Evolutionary conservation across 2,329 filamentous ascomycete genomes (phyloP).

Genomic region (Scedosporium minutisporum): DNA sequence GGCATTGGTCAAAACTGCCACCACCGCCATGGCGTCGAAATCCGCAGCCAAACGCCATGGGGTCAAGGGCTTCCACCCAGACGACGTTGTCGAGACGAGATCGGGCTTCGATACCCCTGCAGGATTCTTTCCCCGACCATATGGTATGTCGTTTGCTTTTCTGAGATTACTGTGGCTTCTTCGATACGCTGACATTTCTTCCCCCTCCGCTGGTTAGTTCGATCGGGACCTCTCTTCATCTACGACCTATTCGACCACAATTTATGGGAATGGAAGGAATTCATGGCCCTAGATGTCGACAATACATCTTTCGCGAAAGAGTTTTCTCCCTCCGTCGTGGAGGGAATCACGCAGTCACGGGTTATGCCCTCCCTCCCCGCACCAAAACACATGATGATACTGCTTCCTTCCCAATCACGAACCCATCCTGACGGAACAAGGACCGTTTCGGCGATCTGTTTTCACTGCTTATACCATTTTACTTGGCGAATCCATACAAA

Average conservation of each 20-base stretch:
- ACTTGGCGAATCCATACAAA: neutral
- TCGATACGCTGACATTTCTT: neutral
- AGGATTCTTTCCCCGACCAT: conserved; percentile 9
- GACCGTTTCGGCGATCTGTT: conserved; percentile 2
- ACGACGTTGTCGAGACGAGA: conserved; percentile 2
- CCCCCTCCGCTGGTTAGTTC: neutral
- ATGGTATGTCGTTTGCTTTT: conserved; percentile 6
- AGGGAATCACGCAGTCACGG: conserved; percentile 6
- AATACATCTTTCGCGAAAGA: neutral
- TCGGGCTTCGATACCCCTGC: conserved; percentile 5
- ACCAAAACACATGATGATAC: conserved; percentile 8
- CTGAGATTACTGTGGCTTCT: neutral
- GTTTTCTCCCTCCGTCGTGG: neutral
- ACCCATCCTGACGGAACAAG: conserved; percentile 1
- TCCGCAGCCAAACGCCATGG: neutral
- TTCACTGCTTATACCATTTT: conserved; percentile 5
- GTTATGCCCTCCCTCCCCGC: conserved; percentile 6
- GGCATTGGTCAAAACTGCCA: neutral
- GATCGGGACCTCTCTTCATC: conserved; percentile 11
- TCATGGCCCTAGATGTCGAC: neutral
- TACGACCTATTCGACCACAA: conserved; percentile 13
- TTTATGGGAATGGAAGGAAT: conserved; percentile 11
- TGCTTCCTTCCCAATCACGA: conserved; percentile 6
- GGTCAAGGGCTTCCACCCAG: neutral
- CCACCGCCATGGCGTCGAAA: conserved; percentile 3